Evolutionary conservation across 2,329 filamentous ascomycete species (phyloP).

Genomic region (Corniculantispora saksenae): DNA sequence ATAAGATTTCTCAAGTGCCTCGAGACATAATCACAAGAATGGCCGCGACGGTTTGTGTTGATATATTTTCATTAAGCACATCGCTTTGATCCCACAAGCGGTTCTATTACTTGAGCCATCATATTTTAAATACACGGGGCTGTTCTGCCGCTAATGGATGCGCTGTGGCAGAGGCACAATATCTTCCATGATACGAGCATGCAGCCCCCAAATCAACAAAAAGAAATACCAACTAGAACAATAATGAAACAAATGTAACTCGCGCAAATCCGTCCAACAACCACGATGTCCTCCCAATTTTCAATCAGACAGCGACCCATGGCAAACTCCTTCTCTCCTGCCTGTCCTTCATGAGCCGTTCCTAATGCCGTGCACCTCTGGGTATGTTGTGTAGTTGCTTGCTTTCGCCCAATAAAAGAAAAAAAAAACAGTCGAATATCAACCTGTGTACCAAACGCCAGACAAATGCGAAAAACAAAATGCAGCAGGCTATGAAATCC

Average conservation of each 20-base stretch:
- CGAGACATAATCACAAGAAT: background rate
- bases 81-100: conserved; percentile 6
- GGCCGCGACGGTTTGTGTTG: background rate
- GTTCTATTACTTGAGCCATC: conserved; percentile 9
- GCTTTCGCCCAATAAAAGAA: conserved; percentile 6
- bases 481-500: conserved; percentile 23
- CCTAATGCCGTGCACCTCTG: conserved; percentile 29
- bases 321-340: conserved; percentile 23
- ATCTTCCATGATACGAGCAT: background rate
- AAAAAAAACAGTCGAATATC: conserved; percentile 27
- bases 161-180: background rate
- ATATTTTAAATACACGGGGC: conserved; percentile 11
- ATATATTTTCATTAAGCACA: background rate
- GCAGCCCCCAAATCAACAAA: conserved; percentile 1
- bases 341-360: conserved; percentile 23
- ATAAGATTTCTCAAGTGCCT: no score
- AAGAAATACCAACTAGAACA: conserved; percentile 17
- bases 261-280: conserved; percentile 8
- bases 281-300: background rate
- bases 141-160: background rate
- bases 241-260: conserved; percentile 13
- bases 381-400: conserved; percentile 29
- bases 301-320: conserved; percentile 20
- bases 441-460: conserved; percentile 27
- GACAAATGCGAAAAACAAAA: conserved; percentile 21